Evolutionary conservation across 192 early-diverging fungal species (phyloP), one percentile per base, ranked within the genome.

Genomic region (Geranomyces variabilis): DNA sequence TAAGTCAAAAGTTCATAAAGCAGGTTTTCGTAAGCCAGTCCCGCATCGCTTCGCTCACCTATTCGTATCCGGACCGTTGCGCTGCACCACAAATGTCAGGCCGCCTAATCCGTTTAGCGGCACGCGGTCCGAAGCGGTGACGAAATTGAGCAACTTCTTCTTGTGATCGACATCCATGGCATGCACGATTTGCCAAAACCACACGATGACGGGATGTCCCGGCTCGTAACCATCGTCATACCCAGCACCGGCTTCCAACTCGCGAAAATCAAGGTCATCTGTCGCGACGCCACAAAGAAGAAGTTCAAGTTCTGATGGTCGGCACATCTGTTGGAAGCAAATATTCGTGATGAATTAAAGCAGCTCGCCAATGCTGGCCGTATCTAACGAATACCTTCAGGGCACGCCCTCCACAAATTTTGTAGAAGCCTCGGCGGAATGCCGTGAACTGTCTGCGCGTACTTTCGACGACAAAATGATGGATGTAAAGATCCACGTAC

Each of bases 11-110:
- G 10, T 19, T 13, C 19, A 19, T 19, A 47, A 47, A 19, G 46
- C 12, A 19, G 46, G 12, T 47, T 47, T 47, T 10, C 36, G 36
- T 10, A 41, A 41, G 10, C 75, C 36, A 41, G 3, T 41, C 36
- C n/a, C n/a, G n/a, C n/a, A n/a, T n/a, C n/a, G n/a, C n/a, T 7
- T 41, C 10, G 10, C 31, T 28, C 6, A 83, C 67, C 90, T 74
- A 44, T 94, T 89, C 24, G 86, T 88, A 71, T 98, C 94, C 0
- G 94, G 93, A 14, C 96, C 96, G 69, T 98, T 96, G n/a, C 94
- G 79, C 75, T 98, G 96, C 15, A 98, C 86, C 41, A 95, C 93
- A 92, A 98, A 98, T 24, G 90, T 88, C 30, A 98, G 76, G 28
- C 85, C 81, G 28, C 85, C 82, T 44, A 93, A 84, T 0, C 96